Conservation (phyloP, 2,329 filamentous ascomycete species). For the Fusarium sambucinum region DNA sequence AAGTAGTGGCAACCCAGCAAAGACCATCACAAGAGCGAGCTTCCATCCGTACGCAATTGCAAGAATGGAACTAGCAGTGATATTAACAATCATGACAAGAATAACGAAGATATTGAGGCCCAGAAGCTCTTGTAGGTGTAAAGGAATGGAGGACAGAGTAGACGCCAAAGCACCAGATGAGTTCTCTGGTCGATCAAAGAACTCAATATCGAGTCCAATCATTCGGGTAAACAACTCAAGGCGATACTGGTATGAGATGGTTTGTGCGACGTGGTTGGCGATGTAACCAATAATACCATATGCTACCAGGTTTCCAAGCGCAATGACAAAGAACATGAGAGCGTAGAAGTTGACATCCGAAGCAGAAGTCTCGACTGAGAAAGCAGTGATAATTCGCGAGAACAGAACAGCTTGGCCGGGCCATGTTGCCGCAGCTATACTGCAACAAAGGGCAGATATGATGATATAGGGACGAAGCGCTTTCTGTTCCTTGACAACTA, state of each 20-base stretch:
- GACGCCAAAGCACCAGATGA: slow-evolving; percentile 52
- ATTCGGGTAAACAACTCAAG: slow-evolving; percentile 48
- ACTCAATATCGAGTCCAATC: slow-evolving; percentile 57
- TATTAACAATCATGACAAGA: slow-evolving; percentile 55
- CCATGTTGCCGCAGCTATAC: slow-evolving; percentile 45
- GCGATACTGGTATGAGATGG: slow-evolving; percentile 44
- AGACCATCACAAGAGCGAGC: slow-evolving; percentile 58
- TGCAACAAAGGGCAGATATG: background rate
- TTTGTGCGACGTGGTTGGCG: slow-evolving; percentile 37
- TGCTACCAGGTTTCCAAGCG: slow-evolving; percentile 36
- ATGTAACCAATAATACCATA: slow-evolving; percentile 41
- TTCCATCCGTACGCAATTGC: slow-evolving; percentile 59
- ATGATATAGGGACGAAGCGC: slow-evolving; percentile 16
- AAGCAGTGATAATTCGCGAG: slow-evolving; percentile 48
- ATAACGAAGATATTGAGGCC: slow-evolving; percentile 58
- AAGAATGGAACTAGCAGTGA: slow-evolving; percentile 56
- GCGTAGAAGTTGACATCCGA: slow-evolving; percentile 53
- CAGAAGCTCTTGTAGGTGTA: slow-evolving; percentile 61
- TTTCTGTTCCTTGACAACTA: slow-evolving; percentile 33
- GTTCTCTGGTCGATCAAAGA: slow-evolving; percentile 53
- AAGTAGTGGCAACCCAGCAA: slow-evolving; percentile 58
- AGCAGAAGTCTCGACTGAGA: slow-evolving; percentile 27
- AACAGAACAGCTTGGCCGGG: slow-evolving; percentile 52
- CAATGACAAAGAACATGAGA: slow-evolving; percentile 50
- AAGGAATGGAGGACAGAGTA: slow-evolving; percentile 50